These are phyloP conservation scores for Priceomyces medius DNA, from an alignment of 805 yeast genomes.

Conservation along the genomic window DNA sequence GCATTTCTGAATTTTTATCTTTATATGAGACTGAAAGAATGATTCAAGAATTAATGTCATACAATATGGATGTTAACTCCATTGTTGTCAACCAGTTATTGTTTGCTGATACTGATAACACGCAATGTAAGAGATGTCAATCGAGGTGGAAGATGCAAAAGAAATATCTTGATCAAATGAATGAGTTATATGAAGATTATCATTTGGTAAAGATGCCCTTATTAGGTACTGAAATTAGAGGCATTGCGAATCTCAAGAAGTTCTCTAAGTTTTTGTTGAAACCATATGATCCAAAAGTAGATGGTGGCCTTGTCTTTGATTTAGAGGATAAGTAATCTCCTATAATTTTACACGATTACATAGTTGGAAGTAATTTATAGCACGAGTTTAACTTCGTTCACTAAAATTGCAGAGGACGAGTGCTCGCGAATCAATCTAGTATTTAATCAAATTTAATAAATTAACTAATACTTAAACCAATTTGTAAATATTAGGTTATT, in stretches of 20 bases:
- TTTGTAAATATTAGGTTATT: not conserved
- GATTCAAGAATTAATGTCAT: conserved; percentile 93
- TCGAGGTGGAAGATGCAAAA: conserved; percentile 95
- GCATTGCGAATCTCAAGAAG: conserved; percentile 76
- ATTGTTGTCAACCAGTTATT: conserved; percentile 93
- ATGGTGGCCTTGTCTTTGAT: conserved; percentile 52
- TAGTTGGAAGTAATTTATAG: no score
- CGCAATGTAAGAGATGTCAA: conserved; percentile 82
- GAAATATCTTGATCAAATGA: conserved; percentile 93
- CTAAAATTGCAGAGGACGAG: no score
- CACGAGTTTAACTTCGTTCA: no score
- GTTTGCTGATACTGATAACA: conserved; percentile 76
- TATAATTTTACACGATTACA: no score
- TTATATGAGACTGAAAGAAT: conserved; percentile 96
- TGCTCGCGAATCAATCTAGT: not conserved
- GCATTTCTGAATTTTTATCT: conserved; percentile 95
- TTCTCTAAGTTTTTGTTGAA: conserved; percentile 79
- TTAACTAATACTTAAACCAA: not conserved
- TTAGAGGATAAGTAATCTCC: conserved; percentile 46
- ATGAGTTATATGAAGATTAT: conserved; percentile 94
- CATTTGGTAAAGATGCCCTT: conserved; percentile 95
- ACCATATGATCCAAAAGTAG: conserved; percentile 71
- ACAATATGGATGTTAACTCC: conserved; percentile 94
- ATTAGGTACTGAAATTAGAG: conserved; percentile 93
- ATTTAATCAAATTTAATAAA: no score